Evolutionary conservation across 2,329 filamentous ascomycete genomes (phyloP), one percentile per base, ranked within the genome.

Genomic region (Fusarium annulatum): DNA sequence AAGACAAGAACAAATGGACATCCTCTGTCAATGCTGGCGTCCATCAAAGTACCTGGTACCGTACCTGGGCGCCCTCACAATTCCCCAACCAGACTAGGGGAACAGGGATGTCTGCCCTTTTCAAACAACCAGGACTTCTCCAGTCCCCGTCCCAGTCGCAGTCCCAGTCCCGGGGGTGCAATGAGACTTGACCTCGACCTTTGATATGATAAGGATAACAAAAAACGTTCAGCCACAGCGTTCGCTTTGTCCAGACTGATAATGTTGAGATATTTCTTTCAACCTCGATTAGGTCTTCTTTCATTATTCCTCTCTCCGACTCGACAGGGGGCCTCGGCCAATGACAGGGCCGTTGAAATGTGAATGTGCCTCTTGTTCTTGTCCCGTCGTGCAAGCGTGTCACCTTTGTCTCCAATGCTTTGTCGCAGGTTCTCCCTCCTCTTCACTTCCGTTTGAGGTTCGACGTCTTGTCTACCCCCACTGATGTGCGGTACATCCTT

Each of bases 41-140:
- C 33, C 57, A 55, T 36, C 56, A 60, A 72, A 71, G 71, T 73
- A 71, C 66, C 61, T 34, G 55, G 71, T 73, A 70, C 70, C 52
- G 61, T 67, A 39, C 57, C 58, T 68, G 58, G 64, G 55, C 69
- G 60, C 49, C 38, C 45, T 65, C 61, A 61, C 34, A 43, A 28
- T 60, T 61, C 57, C 42, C 67, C 55, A 71, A 71, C 67, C 46
- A 65, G 67, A 68, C 67, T 71, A 72, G 58, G 49, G 62, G 61
- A 52, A 64, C 71, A 74, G 64, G 71, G 71, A 63, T 74, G 58
- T 68, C 67, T 61, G 67, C 67, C 55, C 58, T 60, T 74, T 72
- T 59, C 64, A 69, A 74, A 71, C 64, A 70, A 66, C 71, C 56
- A 70, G 46, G 39, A 26, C 33, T 28, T 58, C 58, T 34, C 51